A percentile compares a stretch with the other conserved stretches of the same genome.
phyloP scores from a whole-genome alignment of 2,329 filamentous ascomycete species.

The Cryphonectria nitschkei region DNA sequence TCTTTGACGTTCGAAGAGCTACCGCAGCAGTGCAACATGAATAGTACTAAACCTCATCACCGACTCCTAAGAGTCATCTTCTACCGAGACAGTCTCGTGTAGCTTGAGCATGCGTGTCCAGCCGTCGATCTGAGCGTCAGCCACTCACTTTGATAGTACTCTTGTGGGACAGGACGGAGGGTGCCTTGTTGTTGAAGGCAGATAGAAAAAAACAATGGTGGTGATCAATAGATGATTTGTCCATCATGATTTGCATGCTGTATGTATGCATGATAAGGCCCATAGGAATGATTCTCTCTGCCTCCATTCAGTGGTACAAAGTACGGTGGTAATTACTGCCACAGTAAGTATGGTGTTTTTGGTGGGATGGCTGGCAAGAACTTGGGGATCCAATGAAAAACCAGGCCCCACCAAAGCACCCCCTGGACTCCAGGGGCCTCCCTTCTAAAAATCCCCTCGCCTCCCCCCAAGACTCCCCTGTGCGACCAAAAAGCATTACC shows the following conservation, averaged over 20 bases:
- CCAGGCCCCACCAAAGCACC: too few relatives aligned
- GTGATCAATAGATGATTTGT: background rate
- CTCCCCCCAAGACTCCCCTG: background rate
- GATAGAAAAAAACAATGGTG: background rate
- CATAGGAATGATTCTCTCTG: too few relatives aligned
- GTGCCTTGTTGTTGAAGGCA: background rate
- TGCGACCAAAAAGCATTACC: background rate
- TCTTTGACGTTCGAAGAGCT: too few relatives aligned
- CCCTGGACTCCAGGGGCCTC: background rate
- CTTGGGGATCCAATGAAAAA: background rate
- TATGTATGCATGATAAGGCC: too few relatives aligned
- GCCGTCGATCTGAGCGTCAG: background rate
- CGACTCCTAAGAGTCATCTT: too few relatives aligned
- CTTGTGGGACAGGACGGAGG: background rate
- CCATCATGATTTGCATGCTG: background rate
- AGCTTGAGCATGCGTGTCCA: background rate
- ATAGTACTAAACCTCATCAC: too few relatives aligned
- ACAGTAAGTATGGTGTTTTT: background rate
- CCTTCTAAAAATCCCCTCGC: background rate
- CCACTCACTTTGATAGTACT: background rate
- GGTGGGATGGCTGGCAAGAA: background rate
- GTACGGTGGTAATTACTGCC: background rate
- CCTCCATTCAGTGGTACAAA: too few relatives aligned
- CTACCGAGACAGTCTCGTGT: background rate
- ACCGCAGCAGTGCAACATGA: background rate